phyloP scores from a whole-genome alignment of 192 early-diverging fungal genomes.

The Coemansia sp. region DNA sequence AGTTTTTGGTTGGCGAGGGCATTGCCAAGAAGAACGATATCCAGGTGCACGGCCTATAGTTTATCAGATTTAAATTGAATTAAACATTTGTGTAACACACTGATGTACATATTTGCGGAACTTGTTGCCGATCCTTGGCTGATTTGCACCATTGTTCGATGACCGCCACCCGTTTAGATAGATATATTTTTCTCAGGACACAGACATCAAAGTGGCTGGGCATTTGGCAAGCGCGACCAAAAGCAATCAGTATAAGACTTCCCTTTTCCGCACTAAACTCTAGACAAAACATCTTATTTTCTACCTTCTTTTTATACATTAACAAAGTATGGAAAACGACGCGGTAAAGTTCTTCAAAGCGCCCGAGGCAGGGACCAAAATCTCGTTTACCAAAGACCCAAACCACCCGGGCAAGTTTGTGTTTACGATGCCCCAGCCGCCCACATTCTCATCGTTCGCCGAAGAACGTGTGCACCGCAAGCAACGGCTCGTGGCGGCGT shows the following conservation, averaged over 20 bases:
- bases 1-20: constrained; percentile 74
- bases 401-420: constrained; percentile 37
- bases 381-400: constrained; percentile 40
- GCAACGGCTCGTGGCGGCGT: constrained; percentile 59
- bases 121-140: no score
- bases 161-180: background rate
- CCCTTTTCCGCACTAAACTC: background rate
- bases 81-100: constrained; percentile 44
- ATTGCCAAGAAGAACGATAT: constrained; percentile 85
- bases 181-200: constrained; percentile 1
- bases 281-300: background rate
- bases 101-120: background rate
- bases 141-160: no score
- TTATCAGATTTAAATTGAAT: constrained; percentile 52
- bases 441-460: constrained; percentile 47
- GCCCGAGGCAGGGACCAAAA: constrained; percentile 19
- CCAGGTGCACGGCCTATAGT: constrained; percentile 79
- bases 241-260: no score
- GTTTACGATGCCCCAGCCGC: constrained; percentile 53
- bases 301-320: background rate
- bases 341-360: constrained; percentile 26
- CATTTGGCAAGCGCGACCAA: background rate
- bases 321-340: constrained; percentile 20
- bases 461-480: constrained; percentile 60
- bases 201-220: background rate